phyloP scores from a whole-genome alignment of 495 filamentous ascomycete genomes.

The Penicillium parvum region DNA sequence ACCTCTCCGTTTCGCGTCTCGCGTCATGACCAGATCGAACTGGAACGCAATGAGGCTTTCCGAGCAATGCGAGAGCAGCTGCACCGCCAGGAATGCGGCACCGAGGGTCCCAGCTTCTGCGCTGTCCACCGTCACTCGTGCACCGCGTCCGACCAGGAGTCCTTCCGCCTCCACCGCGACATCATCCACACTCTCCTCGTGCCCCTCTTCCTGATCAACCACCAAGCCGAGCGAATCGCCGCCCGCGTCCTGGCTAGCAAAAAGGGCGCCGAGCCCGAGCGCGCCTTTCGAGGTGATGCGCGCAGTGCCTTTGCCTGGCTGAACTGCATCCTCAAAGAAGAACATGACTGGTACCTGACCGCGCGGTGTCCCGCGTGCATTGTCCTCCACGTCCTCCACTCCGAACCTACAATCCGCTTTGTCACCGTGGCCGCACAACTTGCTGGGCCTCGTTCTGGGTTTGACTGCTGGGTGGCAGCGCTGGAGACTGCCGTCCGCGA shows the following conservation, averaged over 20 bases:
- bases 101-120: conserved; percentile 47
- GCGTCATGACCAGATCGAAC: conserved; percentile 28
- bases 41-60: conserved; percentile 44
- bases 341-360: conserved; percentile 55
- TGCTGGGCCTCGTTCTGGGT: conserved; percentile 43
- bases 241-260: conserved; percentile 40
- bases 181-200: conserved; percentile 57
- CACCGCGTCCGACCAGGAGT: conserved; percentile 36
- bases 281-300: conserved; percentile 55
- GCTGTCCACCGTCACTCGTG: conserved; percentile 39
- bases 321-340: conserved; percentile 54
- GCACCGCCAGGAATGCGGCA: conserved; percentile 38
- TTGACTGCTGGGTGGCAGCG: conserved; percentile 53
- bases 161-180: conserved; percentile 56
- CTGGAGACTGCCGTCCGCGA: conserved; percentile 49
- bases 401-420: conserved; percentile 56
- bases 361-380: conserved; percentile 56
- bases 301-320: conserved; percentile 58
- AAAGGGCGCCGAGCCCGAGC: conserved; percentile 50
- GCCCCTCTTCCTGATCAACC: conserved; percentile 54
- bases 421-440: conserved; percentile 52
- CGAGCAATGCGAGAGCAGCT: conserved; percentile 40
- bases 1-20: conserved; percentile 47
- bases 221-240: conserved; percentile 48
- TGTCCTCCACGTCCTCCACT: conserved; percentile 49